These are phyloP conservation scores for Piloderma croceum DNA, from an alignment of 768 basidiomycete genomes.

Conservation along the genomic window DNA sequence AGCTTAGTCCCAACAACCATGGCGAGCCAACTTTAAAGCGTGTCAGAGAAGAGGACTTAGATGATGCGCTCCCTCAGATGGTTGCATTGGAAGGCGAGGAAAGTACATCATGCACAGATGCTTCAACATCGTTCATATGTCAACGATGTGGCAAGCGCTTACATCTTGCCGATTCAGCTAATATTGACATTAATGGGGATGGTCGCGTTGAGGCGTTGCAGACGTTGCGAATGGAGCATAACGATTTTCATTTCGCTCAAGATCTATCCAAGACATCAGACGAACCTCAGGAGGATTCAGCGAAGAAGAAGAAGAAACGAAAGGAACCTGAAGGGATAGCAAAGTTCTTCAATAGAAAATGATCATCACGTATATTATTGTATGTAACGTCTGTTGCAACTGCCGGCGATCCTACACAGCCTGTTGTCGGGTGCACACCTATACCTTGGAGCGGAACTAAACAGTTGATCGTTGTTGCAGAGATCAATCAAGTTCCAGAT, in stretches of 20 bases:
- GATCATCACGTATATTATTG: too few relatives aligned
- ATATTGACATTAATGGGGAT: constrained; percentile 15
- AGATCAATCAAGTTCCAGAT: too few relatives aligned
- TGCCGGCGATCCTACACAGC: too few relatives aligned
- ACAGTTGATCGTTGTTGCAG: too few relatives aligned
- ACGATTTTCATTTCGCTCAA: constrained; percentile 85
- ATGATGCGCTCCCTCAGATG: neutral
- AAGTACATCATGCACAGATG: too few relatives aligned
- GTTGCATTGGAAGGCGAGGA: constrained; percentile 7
- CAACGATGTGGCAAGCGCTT: constrained; percentile 50
- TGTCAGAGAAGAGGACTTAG: too few relatives aligned
- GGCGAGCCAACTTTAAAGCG: too few relatives aligned
- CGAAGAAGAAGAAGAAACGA: constrained; percentile 25
- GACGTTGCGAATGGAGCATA: constrained; percentile 61
- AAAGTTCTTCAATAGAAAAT: constrained; percentile 40
- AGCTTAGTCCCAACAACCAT: too few relatives aligned
- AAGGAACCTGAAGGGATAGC: constrained; percentile 38
- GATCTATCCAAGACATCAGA: constrained; percentile 40
- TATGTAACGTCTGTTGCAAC: too few relatives aligned
- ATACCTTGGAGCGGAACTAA: too few relatives aligned
- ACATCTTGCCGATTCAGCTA: constrained; percentile 22
- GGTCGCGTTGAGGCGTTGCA: constrained; percentile 27
- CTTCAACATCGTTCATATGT: constrained; percentile 49
- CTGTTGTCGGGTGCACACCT: too few relatives aligned
- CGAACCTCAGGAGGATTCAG: constrained; percentile 12